A percentile compares a stretch with the other conserved stretches of the same genome.
Conservation (phyloP, 176 grass and related monocot species). For the Oryza nivara region DNA sequence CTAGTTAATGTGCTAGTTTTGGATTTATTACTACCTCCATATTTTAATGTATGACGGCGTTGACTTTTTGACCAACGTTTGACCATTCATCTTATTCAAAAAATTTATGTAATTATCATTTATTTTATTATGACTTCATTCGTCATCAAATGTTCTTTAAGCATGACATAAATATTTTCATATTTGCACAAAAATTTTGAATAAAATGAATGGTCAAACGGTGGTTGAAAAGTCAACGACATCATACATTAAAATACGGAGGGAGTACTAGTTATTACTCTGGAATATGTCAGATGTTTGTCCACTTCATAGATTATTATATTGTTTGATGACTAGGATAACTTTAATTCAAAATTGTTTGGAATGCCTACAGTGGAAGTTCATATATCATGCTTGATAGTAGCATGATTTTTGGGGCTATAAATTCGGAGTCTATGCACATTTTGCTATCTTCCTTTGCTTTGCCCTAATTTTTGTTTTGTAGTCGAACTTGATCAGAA, state of each 20-base stretch:
- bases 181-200: too few relatives aligned
- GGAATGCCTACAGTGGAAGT: not conserved
- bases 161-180: too few relatives aligned
- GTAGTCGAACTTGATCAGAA: slow-evolving; percentile 92
- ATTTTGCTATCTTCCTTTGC: slow-evolving; percentile 14
- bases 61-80: too few relatives aligned
- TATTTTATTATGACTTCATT: too few relatives aligned
- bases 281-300: not conserved
- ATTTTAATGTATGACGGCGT: too few relatives aligned
- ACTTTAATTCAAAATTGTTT: slow-evolving; percentile 7
- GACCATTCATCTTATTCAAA: too few relatives aligned
- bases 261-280: not conserved
- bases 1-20: slow-evolving; percentile 14
- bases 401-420: slow-evolving; percentile 16
- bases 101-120: too few relatives aligned
- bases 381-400: slow-evolving; percentile 16
- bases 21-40: not conserved
- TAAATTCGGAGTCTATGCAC: slow-evolving; percentile 8
- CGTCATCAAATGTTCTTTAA: too few relatives aligned
- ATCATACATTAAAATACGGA: too few relatives aligned
- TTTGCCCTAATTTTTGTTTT: slow-evolving; percentile 39
- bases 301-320: not conserved
- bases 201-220: too few relatives aligned
- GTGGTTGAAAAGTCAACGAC: too few relatives aligned
- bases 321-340: slow-evolving; percentile 5